phyloP scores from a whole-genome alignment of 805 yeast genomes.

The Wickerhamomyces strasburgensis region DNA sequence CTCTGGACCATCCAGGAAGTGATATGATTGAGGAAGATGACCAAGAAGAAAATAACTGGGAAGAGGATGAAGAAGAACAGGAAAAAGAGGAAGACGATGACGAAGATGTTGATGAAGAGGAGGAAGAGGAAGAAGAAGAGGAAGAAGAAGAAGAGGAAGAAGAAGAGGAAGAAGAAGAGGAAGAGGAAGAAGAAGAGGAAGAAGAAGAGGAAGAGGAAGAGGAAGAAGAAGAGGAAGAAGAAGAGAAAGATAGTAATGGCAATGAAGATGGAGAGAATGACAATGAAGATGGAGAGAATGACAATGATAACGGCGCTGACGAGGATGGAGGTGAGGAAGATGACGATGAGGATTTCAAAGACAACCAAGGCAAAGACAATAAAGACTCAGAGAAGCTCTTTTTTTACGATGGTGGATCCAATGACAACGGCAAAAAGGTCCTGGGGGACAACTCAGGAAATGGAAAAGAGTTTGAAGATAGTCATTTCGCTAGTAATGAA shows the following conservation, averaged over 20 bases:
- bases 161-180: conserved; percentile 16
- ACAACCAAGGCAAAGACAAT: no score
- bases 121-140: conserved; percentile 22
- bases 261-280: conserved; percentile 8
- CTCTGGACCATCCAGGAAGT: conserved; percentile 3
- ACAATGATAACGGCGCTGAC: no score
- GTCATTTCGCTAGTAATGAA: no score
- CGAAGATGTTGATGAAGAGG: conserved; percentile 8
- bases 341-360: no score
- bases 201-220: conserved; percentile 3
- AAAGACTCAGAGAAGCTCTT: no score
- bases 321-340: no score
- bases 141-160: conserved; percentile 4
- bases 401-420: no score
- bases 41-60: conserved; percentile 4
- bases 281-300: background rate
- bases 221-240: conserved; percentile 3
- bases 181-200: conserved; percentile 4
- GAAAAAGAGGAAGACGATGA: conserved; percentile 7
- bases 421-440: no score
- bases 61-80: conserved; percentile 7
- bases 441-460: no score
- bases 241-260: background rate
- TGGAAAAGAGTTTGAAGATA: no score
- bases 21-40: conserved; percentile 7